Conservation (phyloP, 2,329 filamentous ascomycete genomes). For the Lasiodiplodia hormozganensis region DNA sequence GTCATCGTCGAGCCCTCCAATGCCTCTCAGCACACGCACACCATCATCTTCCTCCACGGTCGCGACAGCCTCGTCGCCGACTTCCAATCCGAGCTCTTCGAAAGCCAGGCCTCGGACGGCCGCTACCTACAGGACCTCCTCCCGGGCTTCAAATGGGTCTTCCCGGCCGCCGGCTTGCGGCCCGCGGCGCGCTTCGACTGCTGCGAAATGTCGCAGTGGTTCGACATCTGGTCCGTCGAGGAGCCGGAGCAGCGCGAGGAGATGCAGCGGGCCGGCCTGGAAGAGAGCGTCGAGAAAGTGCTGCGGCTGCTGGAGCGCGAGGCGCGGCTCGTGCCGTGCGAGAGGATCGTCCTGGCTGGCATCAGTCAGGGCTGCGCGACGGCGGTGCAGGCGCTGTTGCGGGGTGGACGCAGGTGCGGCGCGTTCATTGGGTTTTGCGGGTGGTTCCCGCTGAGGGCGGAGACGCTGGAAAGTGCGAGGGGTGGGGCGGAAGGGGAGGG, state of each 20-base stretch:
- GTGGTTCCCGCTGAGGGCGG: conserved; percentile 31
- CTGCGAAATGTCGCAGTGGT: conserved; percentile 46
- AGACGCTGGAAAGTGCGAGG: conserved; percentile 6
- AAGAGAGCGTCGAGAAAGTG: conserved; percentile 34
- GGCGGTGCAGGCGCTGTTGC: conserved; percentile 31
- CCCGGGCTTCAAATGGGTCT: conserved; percentile 47
- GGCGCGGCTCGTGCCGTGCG: conserved; percentile 31
- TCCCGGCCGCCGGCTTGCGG: conserved; percentile 40
- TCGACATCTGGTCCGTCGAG: conserved; percentile 44
- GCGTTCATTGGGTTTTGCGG: conserved; percentile 33
- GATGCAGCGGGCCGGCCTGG: conserved; percentile 34
- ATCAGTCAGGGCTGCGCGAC: conserved; percentile 34
- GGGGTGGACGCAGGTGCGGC: conserved; percentile 19
- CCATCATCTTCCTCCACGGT: conserved; percentile 56
- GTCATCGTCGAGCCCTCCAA: conserved; percentile 6
- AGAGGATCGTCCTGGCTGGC: conserved; percentile 31
- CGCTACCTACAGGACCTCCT: conserved; percentile 36
- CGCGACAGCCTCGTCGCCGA: conserved; percentile 47
- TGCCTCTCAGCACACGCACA: conserved; percentile 47
- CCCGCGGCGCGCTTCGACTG: conserved; percentile 36
- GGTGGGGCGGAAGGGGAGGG: neutral
- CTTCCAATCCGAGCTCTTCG: conserved; percentile 52
- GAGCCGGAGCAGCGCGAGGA: conserved; percentile 37
- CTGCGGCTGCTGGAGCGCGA: conserved; percentile 35
- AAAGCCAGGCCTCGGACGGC: conserved; percentile 37